Evolutionary conservation across 495 filamentous ascomycete genomes (phyloP).

Genomic region (Endocarpon pusillum): DNA sequence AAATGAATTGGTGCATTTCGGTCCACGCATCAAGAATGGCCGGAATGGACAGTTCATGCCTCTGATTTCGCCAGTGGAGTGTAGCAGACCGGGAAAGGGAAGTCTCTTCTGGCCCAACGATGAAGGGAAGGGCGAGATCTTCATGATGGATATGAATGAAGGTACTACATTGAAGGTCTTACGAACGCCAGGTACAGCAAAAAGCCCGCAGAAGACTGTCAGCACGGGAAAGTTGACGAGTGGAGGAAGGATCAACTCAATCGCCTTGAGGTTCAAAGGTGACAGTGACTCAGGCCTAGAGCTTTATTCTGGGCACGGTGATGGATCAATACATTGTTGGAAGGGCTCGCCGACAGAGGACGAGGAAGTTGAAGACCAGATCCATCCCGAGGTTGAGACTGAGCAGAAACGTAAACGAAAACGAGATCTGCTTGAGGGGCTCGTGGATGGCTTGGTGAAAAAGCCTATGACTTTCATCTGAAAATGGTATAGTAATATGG

Average conservation of each 20-base stretch:
- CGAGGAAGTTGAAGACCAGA: slow-evolving; percentile 27
- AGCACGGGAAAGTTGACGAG: slow-evolving; percentile 16
- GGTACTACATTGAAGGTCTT: slow-evolving; percentile 57
- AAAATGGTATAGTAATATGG: too few species aligned
- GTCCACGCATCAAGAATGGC: slow-evolving; percentile 54
- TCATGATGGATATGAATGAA: slow-evolving; percentile 58
- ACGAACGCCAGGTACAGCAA: slow-evolving; percentile 34
- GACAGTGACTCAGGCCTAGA: slow-evolving; percentile 28
- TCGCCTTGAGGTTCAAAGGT: slow-evolving; percentile 50
- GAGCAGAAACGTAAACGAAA: slow-evolving; percentile 30
- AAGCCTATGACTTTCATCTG: slow-evolving; percentile 17
- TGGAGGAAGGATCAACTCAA: slow-evolving; percentile 43
- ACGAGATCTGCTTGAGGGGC: slow-evolving; percentile 30
- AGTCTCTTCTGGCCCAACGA: slow-evolving; percentile 63
- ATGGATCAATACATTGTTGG: slow-evolving; percentile 34
- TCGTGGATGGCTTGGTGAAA: slow-evolving; percentile 19
- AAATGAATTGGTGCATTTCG: slow-evolving; percentile 72
- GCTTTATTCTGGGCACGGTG: slow-evolving; percentile 35
- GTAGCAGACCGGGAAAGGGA: slow-evolving; percentile 32
- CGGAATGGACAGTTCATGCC: slow-evolving; percentile 38
- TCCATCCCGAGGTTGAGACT: slow-evolving; percentile 8
- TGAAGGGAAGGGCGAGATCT: slow-evolving; percentile 44
- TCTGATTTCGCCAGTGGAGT: slow-evolving; percentile 37
- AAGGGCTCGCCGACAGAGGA: slow-evolving; percentile 39
- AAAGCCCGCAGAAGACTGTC: slow-evolving; percentile 16